These are phyloP conservation scores for Nadsonia commutata DNA, from an alignment of 1,139 yeast genomes.

Conservation along the genomic window DNA sequence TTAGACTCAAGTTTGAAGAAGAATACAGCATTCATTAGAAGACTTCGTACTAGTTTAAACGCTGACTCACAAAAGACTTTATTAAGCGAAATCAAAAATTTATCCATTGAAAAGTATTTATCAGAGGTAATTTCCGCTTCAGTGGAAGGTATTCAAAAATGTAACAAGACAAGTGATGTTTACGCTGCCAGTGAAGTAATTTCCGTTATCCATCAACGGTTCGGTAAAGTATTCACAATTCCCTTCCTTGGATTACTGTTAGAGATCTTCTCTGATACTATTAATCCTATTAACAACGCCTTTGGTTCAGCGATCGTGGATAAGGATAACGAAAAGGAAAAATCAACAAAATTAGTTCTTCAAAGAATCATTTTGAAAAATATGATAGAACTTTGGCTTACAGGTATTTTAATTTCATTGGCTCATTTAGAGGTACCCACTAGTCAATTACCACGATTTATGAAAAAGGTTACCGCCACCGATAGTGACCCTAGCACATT, in stretches of 20 bases:
- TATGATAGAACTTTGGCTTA: conserved; percentile 45
- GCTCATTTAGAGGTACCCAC: neutral
- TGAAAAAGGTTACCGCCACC: conserved; percentile 11
- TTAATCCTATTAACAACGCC: neutral
- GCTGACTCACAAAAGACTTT: conserved; percentile 35
- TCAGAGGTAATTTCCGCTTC: conserved; percentile 54
- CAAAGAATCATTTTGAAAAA: conserved; percentile 41
- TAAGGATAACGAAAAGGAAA: conserved; percentile 29
- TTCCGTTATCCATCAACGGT: conserved; percentile 67
- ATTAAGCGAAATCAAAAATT: conserved; percentile 44
- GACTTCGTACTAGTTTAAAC: conserved; percentile 42
- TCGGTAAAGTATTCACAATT: conserved; percentile 39
- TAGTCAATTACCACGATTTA: neutral
- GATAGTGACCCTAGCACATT: conserved; percentile 29
- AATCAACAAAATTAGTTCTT: conserved; percentile 26
- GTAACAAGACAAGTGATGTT: conserved; percentile 45
- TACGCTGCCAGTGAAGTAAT: conserved; percentile 51
- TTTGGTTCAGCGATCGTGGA: neutral
- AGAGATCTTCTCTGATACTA: neutral
- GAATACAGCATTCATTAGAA: conserved; percentile 69
- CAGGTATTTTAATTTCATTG: conserved; percentile 27
- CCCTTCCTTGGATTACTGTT: conserved; percentile 35
- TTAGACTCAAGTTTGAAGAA: conserved; percentile 72
- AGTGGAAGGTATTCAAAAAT: conserved; percentile 46
- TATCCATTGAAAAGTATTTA: conserved; percentile 63